These are phyloP conservation scores for Trichoderma cornu-damae DNA, from an alignment of 2,329 filamentous ascomycete genomes.

Conservation along the genomic window DNA sequence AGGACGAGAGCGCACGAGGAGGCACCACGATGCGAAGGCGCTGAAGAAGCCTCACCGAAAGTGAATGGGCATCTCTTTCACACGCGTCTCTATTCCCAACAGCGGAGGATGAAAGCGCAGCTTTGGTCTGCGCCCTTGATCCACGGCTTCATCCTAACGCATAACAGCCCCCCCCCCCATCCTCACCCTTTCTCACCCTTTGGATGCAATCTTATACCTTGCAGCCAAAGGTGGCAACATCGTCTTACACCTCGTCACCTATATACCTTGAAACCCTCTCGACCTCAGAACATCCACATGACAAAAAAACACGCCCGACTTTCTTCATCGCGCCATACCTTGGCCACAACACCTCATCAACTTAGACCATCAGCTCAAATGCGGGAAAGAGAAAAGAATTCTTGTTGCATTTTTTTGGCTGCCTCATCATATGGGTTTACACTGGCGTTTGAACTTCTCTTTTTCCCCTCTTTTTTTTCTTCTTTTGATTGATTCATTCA, in stretches of 20 bases:
- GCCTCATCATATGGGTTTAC: slow-evolving; percentile 5
- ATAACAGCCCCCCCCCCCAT: too few relatives aligned
- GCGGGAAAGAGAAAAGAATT: slow-evolving; percentile 13
- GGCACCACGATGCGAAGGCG: slow-evolving; percentile 23
- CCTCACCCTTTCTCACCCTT: too few relatives aligned
- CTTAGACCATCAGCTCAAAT: slow-evolving; percentile 3
- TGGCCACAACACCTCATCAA: neutral
- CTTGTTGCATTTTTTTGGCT: neutral
- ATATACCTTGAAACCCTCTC: neutral
- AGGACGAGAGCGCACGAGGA: slow-evolving; percentile 37
- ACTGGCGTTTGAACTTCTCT: neutral
- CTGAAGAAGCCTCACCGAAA: slow-evolving; percentile 31
- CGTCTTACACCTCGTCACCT: neutral
- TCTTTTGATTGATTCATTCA: slow-evolving; percentile 7
- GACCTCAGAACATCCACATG: neutral
- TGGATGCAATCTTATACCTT: neutral
- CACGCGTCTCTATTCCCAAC: neutral
- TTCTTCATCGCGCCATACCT: slow-evolving; percentile 1
- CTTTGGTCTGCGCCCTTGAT: neutral
- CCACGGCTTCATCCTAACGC: neutral
- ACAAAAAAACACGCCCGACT: neutral
- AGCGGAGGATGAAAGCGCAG: neutral
- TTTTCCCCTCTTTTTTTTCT: too few relatives aligned
- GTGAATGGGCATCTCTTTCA: slow-evolving; percentile 20
- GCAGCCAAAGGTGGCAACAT: neutral